phyloP scores from a whole-genome alignment of 2,329 filamentous ascomycete genomes.

The Fusarium succisae region DNA sequence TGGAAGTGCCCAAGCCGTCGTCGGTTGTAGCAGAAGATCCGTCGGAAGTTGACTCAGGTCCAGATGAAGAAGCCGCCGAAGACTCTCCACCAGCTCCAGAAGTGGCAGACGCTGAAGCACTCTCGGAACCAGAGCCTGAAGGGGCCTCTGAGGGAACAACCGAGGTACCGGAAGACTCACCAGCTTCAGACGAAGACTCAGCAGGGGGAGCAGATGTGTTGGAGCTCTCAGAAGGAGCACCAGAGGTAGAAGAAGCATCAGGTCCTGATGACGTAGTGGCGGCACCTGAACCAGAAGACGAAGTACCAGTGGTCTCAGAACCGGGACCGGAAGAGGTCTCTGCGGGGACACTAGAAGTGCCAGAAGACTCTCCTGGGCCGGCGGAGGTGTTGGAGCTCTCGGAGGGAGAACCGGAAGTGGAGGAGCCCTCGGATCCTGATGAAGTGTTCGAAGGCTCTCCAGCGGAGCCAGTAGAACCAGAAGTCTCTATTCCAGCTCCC shows the following conservation, averaged over 20 bases:
- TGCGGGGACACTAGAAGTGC: not conserved
- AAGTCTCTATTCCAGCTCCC: not conserved
- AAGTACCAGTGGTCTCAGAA: not conserved
- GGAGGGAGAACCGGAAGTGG: not conserved
- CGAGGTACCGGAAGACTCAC: not conserved
- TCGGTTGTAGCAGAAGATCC: not conserved
- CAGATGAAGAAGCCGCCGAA: not conserved
- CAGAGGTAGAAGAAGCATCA: not conserved
- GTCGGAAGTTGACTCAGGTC: not conserved
- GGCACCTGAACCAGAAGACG: not conserved
- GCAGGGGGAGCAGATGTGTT: not conserved
- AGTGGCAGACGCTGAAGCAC: not conserved
- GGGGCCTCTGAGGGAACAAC: not conserved
- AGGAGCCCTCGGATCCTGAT: not conserved
- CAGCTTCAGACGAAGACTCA: not conserved
- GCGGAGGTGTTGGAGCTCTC: not conserved
- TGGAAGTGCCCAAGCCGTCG: not conserved
- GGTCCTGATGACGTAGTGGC: not conserved
- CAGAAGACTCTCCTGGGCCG: not conserved
- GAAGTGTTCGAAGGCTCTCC: not conserved
- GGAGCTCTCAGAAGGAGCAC: not conserved
- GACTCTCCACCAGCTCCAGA: not conserved
- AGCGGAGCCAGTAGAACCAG: not conserved
- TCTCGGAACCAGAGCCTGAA: not conserved
- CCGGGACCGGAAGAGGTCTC: not conserved